Percentiles rank a stretch among this genome's conserved stretches.
Evolutionary conservation across 768 basidiomycete species (phyloP).

Genomic region (Tephrocybe sp.): DNA sequence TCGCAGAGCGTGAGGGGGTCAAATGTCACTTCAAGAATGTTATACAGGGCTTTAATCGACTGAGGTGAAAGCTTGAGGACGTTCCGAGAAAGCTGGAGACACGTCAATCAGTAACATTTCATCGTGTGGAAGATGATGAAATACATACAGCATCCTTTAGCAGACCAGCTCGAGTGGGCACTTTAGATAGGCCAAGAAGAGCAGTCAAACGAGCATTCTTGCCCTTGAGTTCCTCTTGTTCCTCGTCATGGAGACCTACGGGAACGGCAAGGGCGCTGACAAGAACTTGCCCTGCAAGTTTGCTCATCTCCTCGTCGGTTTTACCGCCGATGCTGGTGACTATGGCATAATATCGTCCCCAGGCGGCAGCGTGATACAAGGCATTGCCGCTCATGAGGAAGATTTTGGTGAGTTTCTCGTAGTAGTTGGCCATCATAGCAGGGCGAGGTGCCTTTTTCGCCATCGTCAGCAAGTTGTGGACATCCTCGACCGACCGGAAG

Average conservation of each 20-base stretch:
- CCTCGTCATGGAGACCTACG: slow-evolving; percentile 56
- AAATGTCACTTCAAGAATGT: slow-evolving; percentile 88
- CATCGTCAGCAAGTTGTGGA: slow-evolving; percentile 92
- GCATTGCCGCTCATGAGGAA: slow-evolving; percentile 95
- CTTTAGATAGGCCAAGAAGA: slow-evolving; percentile 76
- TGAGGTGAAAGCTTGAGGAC: slow-evolving; percentile 77
- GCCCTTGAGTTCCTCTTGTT: slow-evolving; percentile 47
- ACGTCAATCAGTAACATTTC: slow-evolving; percentile 5
- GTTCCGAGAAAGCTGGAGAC: slow-evolving; percentile 68
- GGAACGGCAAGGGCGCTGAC: slow-evolving; percentile 93
- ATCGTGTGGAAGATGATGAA: not conserved
- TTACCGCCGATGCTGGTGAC: slow-evolving; percentile 71
- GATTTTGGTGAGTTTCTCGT: slow-evolving; percentile 95
- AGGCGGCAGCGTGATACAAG: slow-evolving; percentile 94
- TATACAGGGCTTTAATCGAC: slow-evolving; percentile 75
- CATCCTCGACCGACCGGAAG: slow-evolving; percentile 97
- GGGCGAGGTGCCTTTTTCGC: slow-evolving; percentile 91
- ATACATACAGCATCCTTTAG: slow-evolving; percentile 80
- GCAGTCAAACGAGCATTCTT: slow-evolving; percentile 80
- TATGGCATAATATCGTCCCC: slow-evolving; percentile 81
- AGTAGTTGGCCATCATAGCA: slow-evolving; percentile 98
- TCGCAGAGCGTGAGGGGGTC: slow-evolving; percentile 86
- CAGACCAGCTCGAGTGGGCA: slow-evolving; percentile 84
- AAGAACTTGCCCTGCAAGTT: slow-evolving; percentile 88
- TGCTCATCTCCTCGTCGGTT: slow-evolving; percentile 72